Percentiles rank a stretch among this genome's conserved stretches.
Conservation (phyloP, 1,284 basidiomycete species). For the Pseudozyma sp. region DNA sequence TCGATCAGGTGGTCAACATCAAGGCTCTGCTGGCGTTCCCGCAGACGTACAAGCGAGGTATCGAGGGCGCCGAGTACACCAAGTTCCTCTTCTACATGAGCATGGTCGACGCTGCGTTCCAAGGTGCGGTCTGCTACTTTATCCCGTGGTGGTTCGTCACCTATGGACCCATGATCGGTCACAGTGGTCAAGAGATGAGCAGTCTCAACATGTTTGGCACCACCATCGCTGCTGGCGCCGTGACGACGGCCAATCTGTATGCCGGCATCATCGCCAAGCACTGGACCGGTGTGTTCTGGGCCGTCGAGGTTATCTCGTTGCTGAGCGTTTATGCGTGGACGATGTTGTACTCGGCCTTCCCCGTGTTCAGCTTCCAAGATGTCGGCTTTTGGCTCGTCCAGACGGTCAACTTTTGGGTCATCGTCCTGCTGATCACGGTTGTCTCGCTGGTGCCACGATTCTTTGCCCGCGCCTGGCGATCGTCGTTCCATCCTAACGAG, state of each 20-base stretch:
- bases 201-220: conserved; percentile 88
- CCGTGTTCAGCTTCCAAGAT: conserved; percentile 44
- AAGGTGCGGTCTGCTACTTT: conserved; percentile 89
- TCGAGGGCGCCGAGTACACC: conserved; percentile 91
- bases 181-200: conserved; percentile 69
- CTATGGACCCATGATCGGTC: conserved; percentile 67
- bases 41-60: conserved; percentile 91
- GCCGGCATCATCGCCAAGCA: conserved; percentile 55
- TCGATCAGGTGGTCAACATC: conserved; percentile 95
- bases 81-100: conserved; percentile 91
- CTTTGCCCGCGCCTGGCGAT: conserved; percentile 52
- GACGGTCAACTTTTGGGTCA: conserved; percentile 60
- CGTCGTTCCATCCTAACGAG: conserved; percentile 58
- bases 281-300: conserved; percentile 59
- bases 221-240: conserved; percentile 85
- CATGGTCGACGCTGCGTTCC: conserved; percentile 93
- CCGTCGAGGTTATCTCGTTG: conserved; percentile 56
- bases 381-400: conserved; percentile 55
- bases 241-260: conserved; percentile 80
- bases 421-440: conserved; percentile 54
- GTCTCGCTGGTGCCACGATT: conserved; percentile 60
- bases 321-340: conserved; percentile 60
- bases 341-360: conserved; percentile 58
- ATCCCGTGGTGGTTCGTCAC: conserved; percentile 85
- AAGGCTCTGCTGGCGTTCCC: conserved; percentile 90